phyloP scores from a whole-genome alignment of 2,329 filamentous ascomycete genomes.

The Epichloe bromicola region DNA sequence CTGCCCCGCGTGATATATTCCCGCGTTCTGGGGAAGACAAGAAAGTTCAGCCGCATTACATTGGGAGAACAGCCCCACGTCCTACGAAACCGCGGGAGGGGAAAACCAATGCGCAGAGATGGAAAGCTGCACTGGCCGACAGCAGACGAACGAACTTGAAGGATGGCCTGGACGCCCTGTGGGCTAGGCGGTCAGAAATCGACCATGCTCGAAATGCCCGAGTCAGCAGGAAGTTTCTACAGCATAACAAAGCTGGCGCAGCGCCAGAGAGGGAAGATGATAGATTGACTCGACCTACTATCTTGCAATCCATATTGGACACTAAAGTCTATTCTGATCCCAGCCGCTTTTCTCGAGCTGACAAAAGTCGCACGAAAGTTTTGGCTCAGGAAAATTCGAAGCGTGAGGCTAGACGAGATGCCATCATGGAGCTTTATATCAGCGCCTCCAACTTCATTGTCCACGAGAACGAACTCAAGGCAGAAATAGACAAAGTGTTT shows the following conservation, averaged over 20 bases:
- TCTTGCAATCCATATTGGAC: conserved; percentile 37
- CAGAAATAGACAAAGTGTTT: conserved; percentile 65
- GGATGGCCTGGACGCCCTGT: conserved; percentile 57
- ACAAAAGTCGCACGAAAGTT: conserved; percentile 29
- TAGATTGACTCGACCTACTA: conserved; percentile 55
- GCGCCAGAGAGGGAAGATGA: conserved; percentile 66
- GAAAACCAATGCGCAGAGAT: conserved; percentile 31
- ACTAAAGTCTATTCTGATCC: conserved; percentile 48
- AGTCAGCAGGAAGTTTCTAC: conserved; percentile 33
- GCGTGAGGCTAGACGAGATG: conserved; percentile 49
- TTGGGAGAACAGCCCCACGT: conserved; percentile 43
- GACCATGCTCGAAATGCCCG: conserved; percentile 23
- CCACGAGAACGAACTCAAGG: conserved; percentile 61
- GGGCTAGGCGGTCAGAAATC: conserved; percentile 44
- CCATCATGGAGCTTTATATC: conserved; percentile 79
- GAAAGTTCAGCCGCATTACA: conserved; percentile 50
- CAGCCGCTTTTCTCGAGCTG: conserved; percentile 41
- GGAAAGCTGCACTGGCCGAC: conserved; percentile 63
- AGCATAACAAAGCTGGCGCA: conserved; percentile 34
- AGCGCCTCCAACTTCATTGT: conserved; percentile 81
- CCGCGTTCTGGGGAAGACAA: conserved; percentile 37
- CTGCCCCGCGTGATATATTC: conserved; percentile 74
- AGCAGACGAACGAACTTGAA: conserved; percentile 58
- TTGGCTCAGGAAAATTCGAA: conserved; percentile 31
- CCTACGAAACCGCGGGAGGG: conserved; percentile 31